phyloP scores from a whole-genome alignment of 192 early-diverging fungal species.

The Coemansia sp. region DNA sequence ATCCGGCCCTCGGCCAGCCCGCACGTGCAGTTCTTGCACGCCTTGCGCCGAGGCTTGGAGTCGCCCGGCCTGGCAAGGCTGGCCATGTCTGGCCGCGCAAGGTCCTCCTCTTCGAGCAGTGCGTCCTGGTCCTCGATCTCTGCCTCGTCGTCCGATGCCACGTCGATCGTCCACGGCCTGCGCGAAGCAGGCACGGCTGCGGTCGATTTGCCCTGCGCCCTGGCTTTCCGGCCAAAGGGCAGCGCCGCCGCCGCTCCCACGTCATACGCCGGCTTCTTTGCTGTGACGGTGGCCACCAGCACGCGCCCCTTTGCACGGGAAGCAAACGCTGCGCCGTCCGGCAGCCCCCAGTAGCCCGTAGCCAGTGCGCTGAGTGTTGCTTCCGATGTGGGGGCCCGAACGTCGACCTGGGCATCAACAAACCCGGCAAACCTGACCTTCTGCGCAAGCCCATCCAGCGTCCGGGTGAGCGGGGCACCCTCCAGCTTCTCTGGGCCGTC shows the following conservation, averaged over 20 bases:
- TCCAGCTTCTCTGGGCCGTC: constrained; percentile 36
- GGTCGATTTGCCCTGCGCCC: constrained; percentile 23
- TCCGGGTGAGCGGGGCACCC: constrained; percentile 51
- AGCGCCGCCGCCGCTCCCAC: constrained; percentile 79
- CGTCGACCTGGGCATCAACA: constrained; percentile 54
- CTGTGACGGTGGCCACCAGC: constrained; percentile 25
- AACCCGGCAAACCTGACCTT: constrained; percentile 82
- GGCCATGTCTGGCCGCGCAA: constrained; percentile 61
- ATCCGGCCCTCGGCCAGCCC: constrained; percentile 79
- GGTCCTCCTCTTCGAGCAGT: constrained; percentile 78
- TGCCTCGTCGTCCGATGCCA: constrained; percentile 69
- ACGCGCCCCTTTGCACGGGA: constrained; percentile 46
- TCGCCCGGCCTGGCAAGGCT: constrained; percentile 63
- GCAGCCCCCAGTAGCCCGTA: constrained; percentile 53
- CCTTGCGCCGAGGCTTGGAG: constrained; percentile 75
- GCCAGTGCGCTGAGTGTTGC: constrained; percentile 46
- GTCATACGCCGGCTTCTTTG: constrained; percentile 78
- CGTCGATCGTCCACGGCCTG: constrained; percentile 70
- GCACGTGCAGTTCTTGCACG: constrained; percentile 97
- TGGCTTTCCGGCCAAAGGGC: constrained; percentile 71
- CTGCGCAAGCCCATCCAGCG: constrained; percentile 55
- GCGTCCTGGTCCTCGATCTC: constrained; percentile 84
- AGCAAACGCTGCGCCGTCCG: constrained; percentile 39
- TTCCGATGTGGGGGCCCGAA: constrained; percentile 36
- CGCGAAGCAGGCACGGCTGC: constrained; percentile 15